A percentile compares a stretch with the other conserved stretches of the same genome.
Evolutionary conservation across 2,329 filamentous ascomycete genomes (phyloP).

Genomic region (Apiospora sp.): DNA sequence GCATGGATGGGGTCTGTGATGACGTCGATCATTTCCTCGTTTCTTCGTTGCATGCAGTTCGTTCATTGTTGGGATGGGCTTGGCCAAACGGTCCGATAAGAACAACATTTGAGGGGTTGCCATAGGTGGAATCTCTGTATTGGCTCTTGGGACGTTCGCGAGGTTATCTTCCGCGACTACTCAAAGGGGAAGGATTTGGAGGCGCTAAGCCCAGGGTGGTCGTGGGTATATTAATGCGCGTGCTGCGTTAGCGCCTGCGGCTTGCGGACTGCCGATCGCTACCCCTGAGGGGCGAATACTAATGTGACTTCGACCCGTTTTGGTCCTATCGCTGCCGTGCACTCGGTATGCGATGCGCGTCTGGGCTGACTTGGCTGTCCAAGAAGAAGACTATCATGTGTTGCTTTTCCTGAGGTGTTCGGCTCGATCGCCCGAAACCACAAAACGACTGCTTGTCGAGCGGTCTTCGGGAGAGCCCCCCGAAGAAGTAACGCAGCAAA

Average conservation of each 20-base stretch:
- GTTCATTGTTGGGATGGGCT: background rate
- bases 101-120: too few relatives aligned
- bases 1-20: background rate
- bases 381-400: background rate
- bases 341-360: background rate
- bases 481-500: background rate
- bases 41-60: background rate
- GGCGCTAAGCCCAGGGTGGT: conserved; percentile 5
- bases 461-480: background rate
- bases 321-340: background rate
- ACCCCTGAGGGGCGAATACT: background rate
- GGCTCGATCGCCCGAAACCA: background rate
- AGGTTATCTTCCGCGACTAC: conserved; percentile 5
- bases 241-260: conserved; percentile 8
- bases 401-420: background rate
- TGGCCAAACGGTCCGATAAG: conserved; percentile 13
- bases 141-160: conserved; percentile 4
- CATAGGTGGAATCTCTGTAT: background rate
- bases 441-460: background rate
- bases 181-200: background rate
- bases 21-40: conserved; percentile 9
- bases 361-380: background rate
- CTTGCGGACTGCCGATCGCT: conserved; percentile 17
- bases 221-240: background rate
- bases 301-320: background rate